Evolutionary conservation across 768 basidiomycete species (phyloP).

Genomic region (Podaxis carcinomalis): DNA sequence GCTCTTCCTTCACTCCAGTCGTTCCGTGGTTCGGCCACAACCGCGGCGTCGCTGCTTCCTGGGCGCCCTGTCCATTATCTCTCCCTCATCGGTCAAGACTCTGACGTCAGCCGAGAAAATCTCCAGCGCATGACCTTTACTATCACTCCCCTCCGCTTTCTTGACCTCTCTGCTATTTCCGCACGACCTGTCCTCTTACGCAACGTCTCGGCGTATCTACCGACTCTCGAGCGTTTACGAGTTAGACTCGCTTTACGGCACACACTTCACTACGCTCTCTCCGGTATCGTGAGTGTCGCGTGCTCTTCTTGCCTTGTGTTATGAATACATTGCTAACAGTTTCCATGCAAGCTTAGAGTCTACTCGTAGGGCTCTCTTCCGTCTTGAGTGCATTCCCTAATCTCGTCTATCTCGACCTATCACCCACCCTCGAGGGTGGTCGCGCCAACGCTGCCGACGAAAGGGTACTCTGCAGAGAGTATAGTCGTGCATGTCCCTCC

Average conservation of each 20-base stretch:
- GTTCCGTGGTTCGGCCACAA: constrained; percentile 57
- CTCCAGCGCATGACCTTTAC: constrained; percentile 46
- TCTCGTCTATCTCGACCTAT: constrained; percentile 53
- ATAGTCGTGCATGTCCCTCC: constrained; percentile 50
- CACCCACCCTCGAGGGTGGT: constrained; percentile 49
- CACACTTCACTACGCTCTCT: constrained; percentile 59
- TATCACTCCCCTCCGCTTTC: constrained; percentile 41
- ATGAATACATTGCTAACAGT: constrained; percentile 7
- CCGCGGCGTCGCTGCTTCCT: constrained; percentile 57
- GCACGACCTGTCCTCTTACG: constrained; percentile 54
- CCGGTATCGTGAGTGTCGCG: constrained; percentile 54
- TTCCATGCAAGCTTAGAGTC: constrained; percentile 33
- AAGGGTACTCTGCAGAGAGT: constrained; percentile 45
- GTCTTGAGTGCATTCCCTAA: constrained; percentile 47
- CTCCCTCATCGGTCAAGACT: constrained; percentile 52
- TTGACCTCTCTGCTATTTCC: constrained; percentile 59
- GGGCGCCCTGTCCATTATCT: constrained; percentile 56
- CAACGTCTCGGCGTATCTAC: constrained; percentile 48
- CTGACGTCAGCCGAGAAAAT: constrained; percentile 48
- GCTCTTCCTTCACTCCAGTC: constrained; percentile 45
- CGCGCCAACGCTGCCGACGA: constrained; percentile 45
- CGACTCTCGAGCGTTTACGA: constrained; percentile 45
- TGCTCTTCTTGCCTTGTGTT: constrained; percentile 11
- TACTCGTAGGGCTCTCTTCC: constrained; percentile 56
- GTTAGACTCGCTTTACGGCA: constrained; percentile 60